Conservation (phyloP, 306 rosid genomes). For the Cicer yamashitae region DNA sequence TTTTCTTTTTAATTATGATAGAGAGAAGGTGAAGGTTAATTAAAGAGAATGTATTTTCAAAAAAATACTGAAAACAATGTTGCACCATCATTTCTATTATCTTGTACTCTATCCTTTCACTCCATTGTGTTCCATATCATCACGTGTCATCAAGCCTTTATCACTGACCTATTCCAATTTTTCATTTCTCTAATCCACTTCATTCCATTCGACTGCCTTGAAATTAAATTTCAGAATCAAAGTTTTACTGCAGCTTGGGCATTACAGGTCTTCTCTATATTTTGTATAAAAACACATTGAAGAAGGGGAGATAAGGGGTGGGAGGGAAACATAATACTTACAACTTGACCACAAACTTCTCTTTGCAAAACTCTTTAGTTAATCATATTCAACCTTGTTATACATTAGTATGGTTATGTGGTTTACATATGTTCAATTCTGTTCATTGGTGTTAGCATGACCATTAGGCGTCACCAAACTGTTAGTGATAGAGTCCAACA, state of each 20-base stretch:
- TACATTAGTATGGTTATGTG: constrained; percentile 17
- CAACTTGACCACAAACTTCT: constrained; percentile 19
- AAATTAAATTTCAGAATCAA: not conserved
- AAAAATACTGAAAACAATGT: too few species aligned
- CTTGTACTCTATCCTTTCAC: too few species aligned
- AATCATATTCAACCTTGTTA: constrained; percentile 29
- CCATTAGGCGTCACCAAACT: constrained; percentile 36
- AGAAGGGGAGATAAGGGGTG: not conserved
- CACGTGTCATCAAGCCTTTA: too few species aligned
- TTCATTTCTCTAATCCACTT: too few species aligned
- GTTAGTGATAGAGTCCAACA: constrained; percentile 38
- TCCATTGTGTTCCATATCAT: too few species aligned
- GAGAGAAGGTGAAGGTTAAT: too few species aligned
- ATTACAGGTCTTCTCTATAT: not conserved
- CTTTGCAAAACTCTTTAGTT: constrained; percentile 3
- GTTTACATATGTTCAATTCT: constrained; percentile 44
- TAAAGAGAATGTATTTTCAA: too few species aligned
- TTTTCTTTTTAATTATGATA: too few species aligned
- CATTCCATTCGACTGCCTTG: not conserved
- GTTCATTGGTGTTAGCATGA: constrained; percentile 40
- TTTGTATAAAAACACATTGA: constrained; percentile 6
- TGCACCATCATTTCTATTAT: too few species aligned
- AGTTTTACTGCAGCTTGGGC: not conserved
- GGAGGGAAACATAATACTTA: not conserved
- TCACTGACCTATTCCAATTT: too few species aligned